These are phyloP conservation scores for Jaenimonas drosophilae DNA, from an alignment of 208 protist species.

Conservation along the genomic window DNA sequence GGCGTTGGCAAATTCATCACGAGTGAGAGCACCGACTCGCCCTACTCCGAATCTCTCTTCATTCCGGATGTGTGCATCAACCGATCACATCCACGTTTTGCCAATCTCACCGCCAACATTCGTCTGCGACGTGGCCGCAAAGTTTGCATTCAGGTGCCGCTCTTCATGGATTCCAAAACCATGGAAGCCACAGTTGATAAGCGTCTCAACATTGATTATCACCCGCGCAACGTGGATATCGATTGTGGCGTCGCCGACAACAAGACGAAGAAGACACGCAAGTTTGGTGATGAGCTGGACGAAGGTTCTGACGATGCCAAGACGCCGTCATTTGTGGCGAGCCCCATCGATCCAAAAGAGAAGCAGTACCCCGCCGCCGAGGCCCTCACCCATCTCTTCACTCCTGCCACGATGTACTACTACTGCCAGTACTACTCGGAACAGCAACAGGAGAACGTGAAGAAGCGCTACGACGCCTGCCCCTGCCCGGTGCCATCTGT, in stretches of 20 bases:
- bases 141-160: constrained; percentile 95
- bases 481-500: constrained; percentile 76
- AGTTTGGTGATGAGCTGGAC: constrained; percentile 15
- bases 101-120: constrained; percentile 96
- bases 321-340: constrained; percentile 4
- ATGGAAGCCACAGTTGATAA: constrained; percentile 61
- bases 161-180: constrained; percentile 93
- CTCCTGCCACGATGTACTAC: constrained; percentile 79
- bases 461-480: constrained; percentile 72
- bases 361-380: constrained; percentile 29
- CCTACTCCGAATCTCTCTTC: constrained; percentile 90
- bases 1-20: constrained; percentile 73
- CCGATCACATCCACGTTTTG: constrained; percentile 92
- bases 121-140: constrained; percentile 90
- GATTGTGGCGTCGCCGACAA: constrained; percentile 26
- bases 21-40: constrained; percentile 20
- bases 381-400: constrained; percentile 71
- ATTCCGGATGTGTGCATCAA: constrained; percentile 97
- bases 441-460: constrained; percentile 49
- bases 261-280: constrained; percentile 39
- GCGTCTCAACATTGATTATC: constrained; percentile 71
- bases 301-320: neutral
- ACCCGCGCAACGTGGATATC: constrained; percentile 73
- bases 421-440: constrained; percentile 88
- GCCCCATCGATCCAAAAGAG: constrained; percentile 18